Conservation (phyloP, 2,329 filamentous ascomycete genomes). For the Aureobasidium sp. region DNA sequence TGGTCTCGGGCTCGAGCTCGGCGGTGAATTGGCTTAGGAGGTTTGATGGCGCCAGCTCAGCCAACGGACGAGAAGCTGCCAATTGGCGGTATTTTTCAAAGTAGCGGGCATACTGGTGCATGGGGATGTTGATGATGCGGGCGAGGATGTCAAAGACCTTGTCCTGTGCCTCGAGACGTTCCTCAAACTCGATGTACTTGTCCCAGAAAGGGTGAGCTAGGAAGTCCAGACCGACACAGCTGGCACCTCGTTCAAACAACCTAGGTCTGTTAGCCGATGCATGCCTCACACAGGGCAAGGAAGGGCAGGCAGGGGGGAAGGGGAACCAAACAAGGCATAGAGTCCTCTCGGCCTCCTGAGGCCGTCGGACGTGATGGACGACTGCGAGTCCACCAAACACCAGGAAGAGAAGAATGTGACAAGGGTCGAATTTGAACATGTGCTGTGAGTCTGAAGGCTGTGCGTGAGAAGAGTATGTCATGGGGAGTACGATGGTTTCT, state of each 20-base stretch:
- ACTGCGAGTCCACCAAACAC: not conserved
- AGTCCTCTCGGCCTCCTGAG: slow-evolving; percentile 1
- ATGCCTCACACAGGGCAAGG: not conserved
- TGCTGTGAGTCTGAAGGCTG: slow-evolving; percentile 12
- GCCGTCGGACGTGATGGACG: not conserved
- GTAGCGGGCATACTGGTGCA: slow-evolving; percentile 93
- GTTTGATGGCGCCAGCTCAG: slow-evolving; percentile 64
- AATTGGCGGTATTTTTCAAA: slow-evolving; percentile 83
- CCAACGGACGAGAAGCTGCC: slow-evolving; percentile 63
- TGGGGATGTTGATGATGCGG: slow-evolving; percentile 80
- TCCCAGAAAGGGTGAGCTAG: slow-evolving; percentile 96
- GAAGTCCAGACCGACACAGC: slow-evolving; percentile 84
- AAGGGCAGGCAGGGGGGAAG: not conserved
- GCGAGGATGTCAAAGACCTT: slow-evolving; percentile 78
- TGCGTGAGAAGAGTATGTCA: slow-evolving; percentile 14
- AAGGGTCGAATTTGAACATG: slow-evolving; percentile 3
- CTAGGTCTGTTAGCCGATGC: slow-evolving; percentile 40
- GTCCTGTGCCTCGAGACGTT: slow-evolving; percentile 75
- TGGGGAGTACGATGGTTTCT: slow-evolving; percentile 5
- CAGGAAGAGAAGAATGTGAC: not conserved
- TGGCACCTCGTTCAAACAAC: slow-evolving; percentile 84
- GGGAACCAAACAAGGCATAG: slow-evolving; percentile 15
- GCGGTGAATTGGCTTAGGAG: slow-evolving; percentile 60
- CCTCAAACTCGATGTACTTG: slow-evolving; percentile 96
- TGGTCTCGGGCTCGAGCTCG: slow-evolving; percentile 58